A percentile compares a stretch with the other conserved stretches of the same genome.
phyloP scores from a whole-genome alignment of 2,329 filamentous ascomycete genomes.

The Penicillium frequentans region DNA sequence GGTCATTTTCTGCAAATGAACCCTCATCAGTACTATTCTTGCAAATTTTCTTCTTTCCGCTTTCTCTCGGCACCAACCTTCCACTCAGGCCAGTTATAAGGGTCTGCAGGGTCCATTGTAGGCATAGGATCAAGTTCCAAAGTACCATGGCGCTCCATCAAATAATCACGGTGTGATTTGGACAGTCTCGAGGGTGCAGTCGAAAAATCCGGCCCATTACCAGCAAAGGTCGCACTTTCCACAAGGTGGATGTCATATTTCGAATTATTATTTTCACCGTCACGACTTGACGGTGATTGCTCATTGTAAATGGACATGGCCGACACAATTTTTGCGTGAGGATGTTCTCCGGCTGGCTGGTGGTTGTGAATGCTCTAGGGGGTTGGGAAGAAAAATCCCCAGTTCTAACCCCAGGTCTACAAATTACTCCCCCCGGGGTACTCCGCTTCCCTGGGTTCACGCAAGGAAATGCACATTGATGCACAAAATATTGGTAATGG shows the following conservation, averaged over 20 bases:
- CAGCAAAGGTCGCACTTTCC: slow-evolving; percentile 26
- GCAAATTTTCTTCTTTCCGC: background rate
- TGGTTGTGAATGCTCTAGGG: background rate
- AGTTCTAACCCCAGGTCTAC: background rate
- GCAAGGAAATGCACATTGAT: background rate
- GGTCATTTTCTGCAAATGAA: slow-evolving; percentile 46
- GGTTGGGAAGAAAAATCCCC: background rate
- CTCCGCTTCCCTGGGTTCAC: background rate
- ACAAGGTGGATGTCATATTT: slow-evolving; percentile 25
- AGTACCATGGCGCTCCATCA: slow-evolving; percentile 56
- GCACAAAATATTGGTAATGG: background rate
- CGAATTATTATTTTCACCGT: background rate
- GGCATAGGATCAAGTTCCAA: slow-evolving; percentile 57
- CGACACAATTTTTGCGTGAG: background rate
- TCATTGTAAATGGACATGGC: background rate
- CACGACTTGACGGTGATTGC: background rate
- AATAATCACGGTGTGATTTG: slow-evolving; percentile 44
- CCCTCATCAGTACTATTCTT: slow-evolving; percentile 6
- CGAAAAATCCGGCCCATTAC: slow-evolving; percentile 18
- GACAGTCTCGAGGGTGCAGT: slow-evolving; percentile 26
- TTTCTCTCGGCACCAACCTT: slow-evolving; percentile 39
- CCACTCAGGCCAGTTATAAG: slow-evolving; percentile 58
- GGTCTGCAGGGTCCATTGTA: slow-evolving; percentile 53
- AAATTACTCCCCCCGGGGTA: background rate
- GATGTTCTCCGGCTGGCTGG: background rate